Evolutionary conservation across 2,329 filamentous ascomycete species (phyloP).

Genomic region (Trichophyton simii): DNA sequence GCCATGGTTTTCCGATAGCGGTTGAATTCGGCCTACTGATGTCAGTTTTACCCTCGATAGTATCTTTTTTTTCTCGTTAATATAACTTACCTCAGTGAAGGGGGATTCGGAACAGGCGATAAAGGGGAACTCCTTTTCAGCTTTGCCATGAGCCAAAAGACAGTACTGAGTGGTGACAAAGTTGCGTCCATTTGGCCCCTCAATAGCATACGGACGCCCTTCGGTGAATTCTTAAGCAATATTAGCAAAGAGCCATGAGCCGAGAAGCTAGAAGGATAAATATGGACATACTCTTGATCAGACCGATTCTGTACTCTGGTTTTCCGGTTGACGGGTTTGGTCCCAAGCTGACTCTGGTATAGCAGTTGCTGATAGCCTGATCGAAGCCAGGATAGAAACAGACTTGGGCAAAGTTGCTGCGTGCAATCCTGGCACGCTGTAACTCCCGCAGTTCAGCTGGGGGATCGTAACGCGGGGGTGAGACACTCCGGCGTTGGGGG

Average conservation of each 20-base stretch:
- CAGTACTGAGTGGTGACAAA: conserved; percentile 82
- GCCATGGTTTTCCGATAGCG: conserved; percentile 65
- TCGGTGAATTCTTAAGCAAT: conserved; percentile 56
- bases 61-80: neutral
- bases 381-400: conserved; percentile 92
- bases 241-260: conserved; percentile 6
- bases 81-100: conserved; percentile 61
- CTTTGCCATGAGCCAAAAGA: conserved; percentile 67
- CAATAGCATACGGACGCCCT: conserved; percentile 73
- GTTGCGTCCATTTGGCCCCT: conserved; percentile 56
- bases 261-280: neutral
- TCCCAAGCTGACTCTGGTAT: conserved; percentile 71
- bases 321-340: conserved; percentile 58
- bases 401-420: conserved; percentile 75
- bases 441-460: conserved; percentile 67
- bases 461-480: conserved; percentile 49
- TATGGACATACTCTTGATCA: conserved; percentile 61
- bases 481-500: conserved; percentile 37
- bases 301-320: conserved; percentile 74
- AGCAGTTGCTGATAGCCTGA: conserved; percentile 67
- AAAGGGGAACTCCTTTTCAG: conserved; percentile 77
- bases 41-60: neutral
- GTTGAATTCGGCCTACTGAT: conserved; percentile 56
- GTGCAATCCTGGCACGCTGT: conserved; percentile 69
- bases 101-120: conserved; percentile 74